These are phyloP conservation scores for Aspergillus pseudonomiae DNA, from an alignment of 2,329 filamentous ascomycete species.

Conservation along the genomic window DNA sequence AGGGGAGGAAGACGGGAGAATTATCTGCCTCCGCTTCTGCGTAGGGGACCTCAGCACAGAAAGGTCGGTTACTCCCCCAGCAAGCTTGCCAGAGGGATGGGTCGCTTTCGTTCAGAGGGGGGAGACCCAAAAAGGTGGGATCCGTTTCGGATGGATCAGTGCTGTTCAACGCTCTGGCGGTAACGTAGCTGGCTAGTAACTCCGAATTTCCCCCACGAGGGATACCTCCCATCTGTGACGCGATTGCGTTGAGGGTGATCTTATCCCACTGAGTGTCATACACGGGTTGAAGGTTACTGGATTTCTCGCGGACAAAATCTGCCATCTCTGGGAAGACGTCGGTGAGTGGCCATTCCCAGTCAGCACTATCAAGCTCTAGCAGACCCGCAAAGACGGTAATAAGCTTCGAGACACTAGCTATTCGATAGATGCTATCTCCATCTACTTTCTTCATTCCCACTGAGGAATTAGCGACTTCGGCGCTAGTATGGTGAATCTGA, in stretches of 20 bases:
- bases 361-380: constrained; percentile 33
- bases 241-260: constrained; percentile 51
- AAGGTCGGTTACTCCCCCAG: background rate
- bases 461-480: constrained; percentile 33
- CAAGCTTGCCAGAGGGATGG: constrained; percentile 15
- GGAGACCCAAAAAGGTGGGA: constrained; percentile 31
- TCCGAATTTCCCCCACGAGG: constrained; percentile 19
- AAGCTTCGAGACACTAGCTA: constrained; percentile 47
- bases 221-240: constrained; percentile 52
- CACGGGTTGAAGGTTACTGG: constrained; percentile 31
- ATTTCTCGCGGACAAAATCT: constrained; percentile 24
- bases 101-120: constrained; percentile 32
- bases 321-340: constrained; percentile 49
- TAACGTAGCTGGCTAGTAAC: background rate
- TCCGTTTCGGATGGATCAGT: constrained; percentile 1
- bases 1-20: constrained; percentile 48
- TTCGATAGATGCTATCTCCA: constrained; percentile 47
- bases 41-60: background rate
- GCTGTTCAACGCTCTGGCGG: constrained; percentile 27
- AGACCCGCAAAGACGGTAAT: constrained; percentile 45
- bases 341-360: constrained; percentile 51
- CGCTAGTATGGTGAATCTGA: constrained; percentile 41
- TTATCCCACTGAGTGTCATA: constrained; percentile 50
- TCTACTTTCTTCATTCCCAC: constrained; percentile 42
- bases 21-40: background rate